Evolutionary conservation across 345 rosid genomes (phyloP).

Genomic region (Sisymbrium irio): DNA sequence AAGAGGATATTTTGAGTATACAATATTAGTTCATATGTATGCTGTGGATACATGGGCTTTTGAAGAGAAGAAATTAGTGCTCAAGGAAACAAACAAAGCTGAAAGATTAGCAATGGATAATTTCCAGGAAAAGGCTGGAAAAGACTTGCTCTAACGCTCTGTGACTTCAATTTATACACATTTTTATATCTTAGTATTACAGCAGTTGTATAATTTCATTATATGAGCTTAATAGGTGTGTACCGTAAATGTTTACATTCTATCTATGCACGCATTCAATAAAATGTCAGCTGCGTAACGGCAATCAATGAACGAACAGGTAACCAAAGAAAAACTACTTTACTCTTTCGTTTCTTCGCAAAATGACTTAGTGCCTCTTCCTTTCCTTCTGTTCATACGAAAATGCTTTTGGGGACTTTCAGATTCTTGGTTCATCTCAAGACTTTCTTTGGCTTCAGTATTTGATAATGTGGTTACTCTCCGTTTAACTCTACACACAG

Average conservation of each 20-base stretch:
- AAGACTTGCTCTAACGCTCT: constrained; percentile 47
- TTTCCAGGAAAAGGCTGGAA: constrained; percentile 65
- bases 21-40: not conserved
- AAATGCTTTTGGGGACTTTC: constrained; percentile 27
- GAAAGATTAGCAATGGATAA: constrained; percentile 64
- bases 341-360: no score
- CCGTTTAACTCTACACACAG: constrained; percentile 53
- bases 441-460: constrained; percentile 40
- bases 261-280: constrained; percentile 51
- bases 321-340: no score
- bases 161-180: not conserved
- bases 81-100: constrained; percentile 68
- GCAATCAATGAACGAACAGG: no score
- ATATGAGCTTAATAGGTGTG: not conserved
- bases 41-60: constrained; percentile 52
- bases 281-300: no score
- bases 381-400: no score
- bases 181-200: not conserved
- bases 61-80: constrained; percentile 71
- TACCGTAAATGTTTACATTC: not conserved
- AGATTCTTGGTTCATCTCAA: constrained; percentile 39
- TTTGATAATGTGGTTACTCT: constrained; percentile 66
- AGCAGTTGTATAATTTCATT: not conserved
- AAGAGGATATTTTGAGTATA: not conserved
- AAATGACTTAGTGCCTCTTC: no score